These are phyloP conservation scores for Arachnomyces sp. DNA, from an alignment of 2,329 filamentous ascomycete species.

Conservation along the genomic window DNA sequence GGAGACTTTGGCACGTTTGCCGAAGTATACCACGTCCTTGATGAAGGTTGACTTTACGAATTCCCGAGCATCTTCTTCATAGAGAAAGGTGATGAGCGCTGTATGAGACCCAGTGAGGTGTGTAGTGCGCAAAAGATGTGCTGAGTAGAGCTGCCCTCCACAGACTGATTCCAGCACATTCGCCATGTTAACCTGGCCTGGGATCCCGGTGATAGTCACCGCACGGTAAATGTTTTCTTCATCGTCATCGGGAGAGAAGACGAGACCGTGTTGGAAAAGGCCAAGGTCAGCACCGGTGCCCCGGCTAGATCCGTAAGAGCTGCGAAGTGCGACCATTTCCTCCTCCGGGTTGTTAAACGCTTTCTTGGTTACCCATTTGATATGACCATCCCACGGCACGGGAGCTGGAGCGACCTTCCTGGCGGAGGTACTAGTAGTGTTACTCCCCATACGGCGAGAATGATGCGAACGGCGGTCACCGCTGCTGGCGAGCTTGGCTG, in stretches of 20 bases:
- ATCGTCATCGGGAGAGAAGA: slow-evolving; percentile 18
- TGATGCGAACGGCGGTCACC: too few species aligned
- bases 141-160: slow-evolving; percentile 21
- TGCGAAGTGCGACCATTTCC: neutral
- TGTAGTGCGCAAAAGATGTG: slow-evolving; percentile 22
- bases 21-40: slow-evolving; percentile 14
- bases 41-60: slow-evolving; percentile 14
- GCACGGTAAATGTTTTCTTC: slow-evolving; percentile 23
- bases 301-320: neutral
- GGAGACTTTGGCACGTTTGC: slow-evolving; percentile 14
- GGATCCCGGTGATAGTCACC: slow-evolving; percentile 21
- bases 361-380: slow-evolving; percentile 6
- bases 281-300: slow-evolving; percentile 11
- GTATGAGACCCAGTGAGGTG: slow-evolving; percentile 23
- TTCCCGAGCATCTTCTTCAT: slow-evolving; percentile 16
- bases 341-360: neutral
- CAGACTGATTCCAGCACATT: slow-evolving; percentile 18
- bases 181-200: slow-evolving; percentile 15
- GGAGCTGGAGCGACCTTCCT: neutral
- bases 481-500: too few species aligned
- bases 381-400: slow-evolving; percentile 12
- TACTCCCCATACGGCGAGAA: too few species aligned
- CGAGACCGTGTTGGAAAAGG: slow-evolving; percentile 25
- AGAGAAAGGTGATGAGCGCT: slow-evolving; percentile 23
- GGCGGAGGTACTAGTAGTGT: too few species aligned